A percentile compares a stretch with the other conserved stretches of the same genome.
These are phyloP conservation scores for Paraconiothyrium sp. DNA, from an alignment of 2,329 filamentous ascomycete genomes.

Conservation along the genomic window DNA sequence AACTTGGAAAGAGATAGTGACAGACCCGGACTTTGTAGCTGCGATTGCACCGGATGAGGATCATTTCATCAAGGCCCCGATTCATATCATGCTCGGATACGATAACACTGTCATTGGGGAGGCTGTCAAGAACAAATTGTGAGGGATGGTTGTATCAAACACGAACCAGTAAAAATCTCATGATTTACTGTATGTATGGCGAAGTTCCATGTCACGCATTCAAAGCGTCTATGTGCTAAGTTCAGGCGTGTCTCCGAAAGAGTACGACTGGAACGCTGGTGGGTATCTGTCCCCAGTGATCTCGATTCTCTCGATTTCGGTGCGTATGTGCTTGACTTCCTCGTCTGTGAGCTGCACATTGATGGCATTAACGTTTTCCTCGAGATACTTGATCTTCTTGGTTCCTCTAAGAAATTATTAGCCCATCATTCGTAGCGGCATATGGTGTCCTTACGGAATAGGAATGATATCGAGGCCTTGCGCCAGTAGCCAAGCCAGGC, in stretches of 20 bases:
- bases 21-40: constrained; percentile 27
- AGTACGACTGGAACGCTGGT: constrained; percentile 8
- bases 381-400: constrained; percentile 26
- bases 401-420: constrained; percentile 41
- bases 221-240: neutral
- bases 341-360: constrained; percentile 23
- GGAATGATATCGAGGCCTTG: constrained; percentile 62
- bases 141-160: neutral
- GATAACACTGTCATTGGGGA: constrained; percentile 27
- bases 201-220: neutral
- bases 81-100: constrained; percentile 28
- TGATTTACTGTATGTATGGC: neutral
- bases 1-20: constrained; percentile 26
- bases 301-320: constrained; percentile 21
- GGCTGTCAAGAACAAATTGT: constrained; percentile 17
- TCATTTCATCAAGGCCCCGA: constrained; percentile 26
- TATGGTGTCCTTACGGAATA: constrained; percentile 52
- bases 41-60: constrained; percentile 28
- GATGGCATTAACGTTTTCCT: constrained; percentile 29
- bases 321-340: constrained; percentile 30
- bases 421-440: neutral
- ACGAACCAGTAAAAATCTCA: neutral
- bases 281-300: constrained; percentile 22
- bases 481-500: constrained; percentile 46
- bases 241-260: constrained; percentile 21